Evolutionary conservation across 2,329 filamentous ascomycete species (phyloP), one percentile per base, ranked within the genome.

Genomic region (Talaromyces verruculosus): DNA sequence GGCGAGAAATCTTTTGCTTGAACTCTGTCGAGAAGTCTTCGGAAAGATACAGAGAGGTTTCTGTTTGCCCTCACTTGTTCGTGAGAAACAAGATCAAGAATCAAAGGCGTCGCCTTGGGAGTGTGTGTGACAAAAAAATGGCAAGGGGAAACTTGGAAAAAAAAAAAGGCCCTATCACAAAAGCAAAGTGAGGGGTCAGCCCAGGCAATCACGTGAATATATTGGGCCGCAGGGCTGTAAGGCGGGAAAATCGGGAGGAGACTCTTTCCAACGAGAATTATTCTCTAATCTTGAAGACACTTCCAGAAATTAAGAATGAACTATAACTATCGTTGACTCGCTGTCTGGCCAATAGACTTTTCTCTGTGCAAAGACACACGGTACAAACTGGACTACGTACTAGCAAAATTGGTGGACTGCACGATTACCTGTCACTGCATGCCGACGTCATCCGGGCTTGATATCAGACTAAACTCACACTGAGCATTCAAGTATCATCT

Each of bases 1-100:
- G 69, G 69, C 73, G 71, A 66, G 17, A 45, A 57, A 43, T 43
- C 57, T 60, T 60, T 60, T 28, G 22, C 22, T 30, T 25, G 49
- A 37, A 19, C 37, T 65, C 25, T 25, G n/a, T 41, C 22, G 15
- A 45, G 15, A 45, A 45, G 22, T 19, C 45, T n/a, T 28, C 6
- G 6, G 4, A 7, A 30, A 33, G 37, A 13, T 28, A 3, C 35
- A 30, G 5, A 4, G 19, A 47, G 30, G 35, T n/a, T 19, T 51
- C 5, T 15, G 30, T 60, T 25, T 49, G n/a, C 19, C 51, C 30
- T 43, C 25, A 51, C 19, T 10, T 10, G 19, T 19, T n/a, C 39
- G 6, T 17, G 10, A 17, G 11, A 35, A 37, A 11, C 19, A 3
- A 7, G 0, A 6, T 11, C 39, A 4, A 25, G 41, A n/a, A 4